Evolutionary conservation across 1,284 basidiomycete species (phyloP), one percentile per base, ranked within the genome.

Genomic region (Cryptococcus sp.): DNA sequence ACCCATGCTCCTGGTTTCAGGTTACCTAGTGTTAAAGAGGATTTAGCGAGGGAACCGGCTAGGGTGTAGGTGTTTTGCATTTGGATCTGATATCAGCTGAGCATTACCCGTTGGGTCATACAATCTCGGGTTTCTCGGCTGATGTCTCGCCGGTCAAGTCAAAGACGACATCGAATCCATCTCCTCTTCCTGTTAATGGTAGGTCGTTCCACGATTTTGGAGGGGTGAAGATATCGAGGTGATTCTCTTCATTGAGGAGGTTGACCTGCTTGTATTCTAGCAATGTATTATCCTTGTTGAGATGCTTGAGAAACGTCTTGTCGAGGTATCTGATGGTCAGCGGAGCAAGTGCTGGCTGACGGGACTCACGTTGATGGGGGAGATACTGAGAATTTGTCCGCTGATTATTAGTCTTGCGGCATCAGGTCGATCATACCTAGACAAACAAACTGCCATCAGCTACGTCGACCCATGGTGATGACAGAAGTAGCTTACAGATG

Each of bases 351-450:
- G 4, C 22, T 34, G 42, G 54, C 42, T 45, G 52, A 13, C 42
- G 24, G 40, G 24, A 77, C 85, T 64, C 69, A 91, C 85, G 88
- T 91, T 49, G 89, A 91, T n/a, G 90, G 81, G 4, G 90, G 90
- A 14, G 76, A 66, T 36, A 92, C 86, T 21, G 87, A 88, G 73
- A 84, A 91, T 69, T 89, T 88, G 76, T 93, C 90, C 42, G 89
- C 87, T 60, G 57, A 32, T 45, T 41, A 57, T 36, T 51, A 34
- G 45, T 25, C 41, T 50, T 44, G 24, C 46, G 46, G 39, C 50
- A 53, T 36, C 43, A 56, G 32, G 44, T 3, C 21, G 36, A 34
- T 54, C 56, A 31, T 31, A 79, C 85, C 55, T 66, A 90, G 86
- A 45, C 85, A 83, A 49, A 91, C 87, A 34, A 88, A 80, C 44